Base-by-base conservation (phyloP, 2,329 filamentous ascomycete species). In the Calcarisporium arbuscula region DNA sequence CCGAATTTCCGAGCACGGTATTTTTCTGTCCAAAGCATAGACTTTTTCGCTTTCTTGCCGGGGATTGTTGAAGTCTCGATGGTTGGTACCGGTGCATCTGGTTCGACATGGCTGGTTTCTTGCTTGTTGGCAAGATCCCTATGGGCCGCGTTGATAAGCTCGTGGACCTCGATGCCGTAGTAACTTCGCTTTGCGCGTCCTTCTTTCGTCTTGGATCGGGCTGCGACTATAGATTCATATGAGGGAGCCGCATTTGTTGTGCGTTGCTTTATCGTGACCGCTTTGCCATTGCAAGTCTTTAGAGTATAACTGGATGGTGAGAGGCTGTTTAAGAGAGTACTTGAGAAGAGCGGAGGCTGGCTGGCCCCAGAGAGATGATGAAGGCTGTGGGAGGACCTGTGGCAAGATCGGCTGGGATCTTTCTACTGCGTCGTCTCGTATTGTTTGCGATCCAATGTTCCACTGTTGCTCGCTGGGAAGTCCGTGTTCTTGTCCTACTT, bases 1-100 rank as follows among this genome's bases (percentile, higher is more conserved):
- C 89, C 85, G 50, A 96, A 98, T 49, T 80, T 90, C 41, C 79
- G 78, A 19, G 92, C 92, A 22, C 92, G 81, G 54, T 98, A 98
- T 56, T 98, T 98, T 55, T 98, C 92, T 0, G 90, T 95, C 92
- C 92, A 98, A 53, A 98, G 67, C 20, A 86, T 58, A 0, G 77
- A 72, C 42, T 60, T 65, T 39, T 64, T 70, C 1, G 58, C 51
- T 40, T 62, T 70, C 41, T 62, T 69, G 5, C 36, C 48, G 2
- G 42, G 20, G 5, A 38, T 21, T 33, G 20, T 35, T 20, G 32
- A 41, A n/a, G 38, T 42, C 42, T 74, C 70, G 12, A 70, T 57
- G 2, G 70, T 68, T 16, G 47, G 58, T 12, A 69, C 44, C 2
- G 65, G 58, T 6, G 54, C 48, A 28, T 60, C 57, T 1, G 57